phyloP scores from a whole-genome alignment of 768 basidiomycete species.

The Termitomyces sp. region DNA sequence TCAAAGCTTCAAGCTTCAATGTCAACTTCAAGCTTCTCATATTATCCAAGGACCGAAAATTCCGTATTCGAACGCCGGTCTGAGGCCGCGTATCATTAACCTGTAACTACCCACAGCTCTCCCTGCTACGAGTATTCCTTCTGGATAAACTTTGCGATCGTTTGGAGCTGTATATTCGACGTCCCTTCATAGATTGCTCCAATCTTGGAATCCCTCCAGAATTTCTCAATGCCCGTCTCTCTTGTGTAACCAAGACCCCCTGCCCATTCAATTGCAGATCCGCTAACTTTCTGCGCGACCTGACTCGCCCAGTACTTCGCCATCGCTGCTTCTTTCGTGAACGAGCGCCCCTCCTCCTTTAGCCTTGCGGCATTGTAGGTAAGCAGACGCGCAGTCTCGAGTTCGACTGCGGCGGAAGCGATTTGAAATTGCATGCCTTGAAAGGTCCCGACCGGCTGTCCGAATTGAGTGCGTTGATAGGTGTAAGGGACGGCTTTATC shows the following conservation, averaged over 20 bases:
- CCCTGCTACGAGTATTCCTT: slow-evolving; percentile 70
- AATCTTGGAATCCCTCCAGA: slow-evolving; percentile 95
- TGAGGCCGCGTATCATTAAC: background rate
- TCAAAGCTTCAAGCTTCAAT: no score
- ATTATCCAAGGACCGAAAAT: background rate
- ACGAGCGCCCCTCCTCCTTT: slow-evolving; percentile 84
- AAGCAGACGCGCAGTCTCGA: slow-evolving; percentile 84
- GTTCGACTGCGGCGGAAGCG: slow-evolving; percentile 82
- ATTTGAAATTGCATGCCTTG: slow-evolving; percentile 97
- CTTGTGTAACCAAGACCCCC: slow-evolving; percentile 91
- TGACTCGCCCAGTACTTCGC: slow-evolving; percentile 92
- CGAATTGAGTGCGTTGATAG: slow-evolving; percentile 91
- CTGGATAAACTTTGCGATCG: slow-evolving; percentile 89
- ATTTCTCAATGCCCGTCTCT: slow-evolving; percentile 96
- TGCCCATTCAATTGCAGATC: slow-evolving; percentile 93
- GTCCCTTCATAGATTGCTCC: slow-evolving; percentile 94
- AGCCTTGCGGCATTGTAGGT: slow-evolving; percentile 96
- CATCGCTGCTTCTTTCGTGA: slow-evolving; percentile 96
- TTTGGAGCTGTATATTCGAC: slow-evolving; percentile 96
- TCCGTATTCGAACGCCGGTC: background rate
- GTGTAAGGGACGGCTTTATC: slow-evolving; percentile 94
- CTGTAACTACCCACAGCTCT: background rate
- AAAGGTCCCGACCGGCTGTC: slow-evolving; percentile 89
- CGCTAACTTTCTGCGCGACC: slow-evolving; percentile 84
- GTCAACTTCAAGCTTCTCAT: background rate